Evolutionary conservation across 2,329 filamentous ascomycete genomes (phyloP).

Genomic region (Botrytis squamosa): DNA sequence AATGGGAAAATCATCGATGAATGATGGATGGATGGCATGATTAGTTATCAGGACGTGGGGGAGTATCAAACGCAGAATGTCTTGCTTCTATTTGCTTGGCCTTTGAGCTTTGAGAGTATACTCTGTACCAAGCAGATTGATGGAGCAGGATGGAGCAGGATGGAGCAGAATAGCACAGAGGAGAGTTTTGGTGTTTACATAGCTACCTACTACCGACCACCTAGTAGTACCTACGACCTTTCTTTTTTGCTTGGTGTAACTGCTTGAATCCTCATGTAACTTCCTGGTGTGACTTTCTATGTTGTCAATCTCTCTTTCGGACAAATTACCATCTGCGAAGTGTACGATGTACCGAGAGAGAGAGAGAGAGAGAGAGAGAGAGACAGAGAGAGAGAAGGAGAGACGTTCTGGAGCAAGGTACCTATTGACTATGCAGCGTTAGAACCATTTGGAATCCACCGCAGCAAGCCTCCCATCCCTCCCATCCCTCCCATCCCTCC

Average conservation of each 20-base stretch:
- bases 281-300: neutral
- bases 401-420: neutral
- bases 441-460: neutral
- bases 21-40: neutral
- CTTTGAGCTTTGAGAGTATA: too few species aligned
- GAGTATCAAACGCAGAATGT: neutral
- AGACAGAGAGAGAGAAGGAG: neutral
- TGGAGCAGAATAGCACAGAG: neutral
- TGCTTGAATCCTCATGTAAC: too few species aligned
- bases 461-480: neutral
- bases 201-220: too few species aligned
- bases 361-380: neutral
- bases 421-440: neutral
- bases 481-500: neutral
- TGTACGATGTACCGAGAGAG: neutral
- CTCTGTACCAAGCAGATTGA: neutral
- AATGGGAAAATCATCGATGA: neutral
- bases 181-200: neutral
- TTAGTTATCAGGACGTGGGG: neutral
- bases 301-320: neutral
- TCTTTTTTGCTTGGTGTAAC: neutral
- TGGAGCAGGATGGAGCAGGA: too few species aligned
- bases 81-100: slow-evolving; percentile 8
- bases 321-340: neutral
- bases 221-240: neutral